A percentile compares a stretch with the other conserved stretches of the same genome.
These are phyloP conservation scores for Hypomyces rosellus DNA, from an alignment of 2,329 filamentous ascomycete genomes.

Conservation along the genomic window DNA sequence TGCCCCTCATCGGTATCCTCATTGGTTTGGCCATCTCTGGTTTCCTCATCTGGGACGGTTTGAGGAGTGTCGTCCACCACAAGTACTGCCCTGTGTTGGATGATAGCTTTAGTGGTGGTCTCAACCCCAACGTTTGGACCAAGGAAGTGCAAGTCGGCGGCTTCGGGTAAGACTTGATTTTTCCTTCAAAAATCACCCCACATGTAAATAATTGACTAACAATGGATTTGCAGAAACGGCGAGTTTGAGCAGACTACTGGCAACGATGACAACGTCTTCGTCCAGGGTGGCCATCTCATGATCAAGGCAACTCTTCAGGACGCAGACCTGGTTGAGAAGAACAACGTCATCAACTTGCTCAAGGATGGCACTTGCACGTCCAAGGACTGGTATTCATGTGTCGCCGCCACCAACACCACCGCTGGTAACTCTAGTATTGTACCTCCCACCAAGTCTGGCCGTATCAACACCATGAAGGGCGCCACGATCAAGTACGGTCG, in stretches of 20 bases:
- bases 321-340: constrained; percentile 53
- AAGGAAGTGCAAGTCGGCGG: constrained; percentile 71
- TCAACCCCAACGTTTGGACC: constrained; percentile 59
- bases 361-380: constrained; percentile 63
- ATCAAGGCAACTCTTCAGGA: constrained; percentile 78
- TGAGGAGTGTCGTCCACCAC: constrained; percentile 65
- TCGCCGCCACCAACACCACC: constrained; percentile 67
- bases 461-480: constrained; percentile 67
- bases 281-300: constrained; percentile 61
- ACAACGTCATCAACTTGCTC: constrained; percentile 63
- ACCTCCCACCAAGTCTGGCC: constrained; percentile 70
- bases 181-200: background rate
- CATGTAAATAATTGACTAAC: background rate
- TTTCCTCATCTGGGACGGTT: constrained; percentile 69
- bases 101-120: constrained; percentile 56
- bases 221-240: constrained; percentile 54
- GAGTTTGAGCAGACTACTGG: constrained; percentile 74
- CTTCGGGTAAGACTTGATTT: constrained; percentile 54
- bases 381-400: constrained; percentile 48
- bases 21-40: constrained; percentile 62
- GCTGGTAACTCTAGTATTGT: constrained; percentile 64
- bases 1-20: constrained; percentile 65
- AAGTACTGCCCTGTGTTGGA: constrained; percentile 64
- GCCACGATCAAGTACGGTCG: constrained; percentile 73
- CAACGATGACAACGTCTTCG: constrained; percentile 66